Base-by-base conservation (phyloP, 495 filamentous ascomycete genomes). In the Neurospora intermedia region DNA sequence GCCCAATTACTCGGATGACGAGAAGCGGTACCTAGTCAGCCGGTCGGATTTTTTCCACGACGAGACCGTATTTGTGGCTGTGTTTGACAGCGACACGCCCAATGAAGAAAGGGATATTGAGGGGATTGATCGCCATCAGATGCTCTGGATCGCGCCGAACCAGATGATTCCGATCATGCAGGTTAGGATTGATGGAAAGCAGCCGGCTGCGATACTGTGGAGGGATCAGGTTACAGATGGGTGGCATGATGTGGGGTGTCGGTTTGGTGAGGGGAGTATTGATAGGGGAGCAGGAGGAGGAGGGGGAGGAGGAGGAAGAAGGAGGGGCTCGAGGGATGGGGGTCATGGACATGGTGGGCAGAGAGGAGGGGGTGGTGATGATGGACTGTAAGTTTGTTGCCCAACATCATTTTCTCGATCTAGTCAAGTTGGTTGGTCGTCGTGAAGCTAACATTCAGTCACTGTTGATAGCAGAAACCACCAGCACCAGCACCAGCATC, bases 141-240 rank as follows among this genome's bases (percentile, higher is more conserved):
- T 66, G 54, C 54, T 66, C 15, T 66, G 54, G 54, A 66, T 66
- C 1, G 54, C 54, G 6, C 54, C 54, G 2, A 66, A 66, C 1
- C 54, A 66, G 54, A 66, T 66, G 54, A 66, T 66, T 66, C 54
- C 54, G 1, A 66, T 66, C 15, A 35, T 66, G 54, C 54, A 66
- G 54, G 7, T 66, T 7, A 18, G 54, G 54, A 66, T 66, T 15
- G 54, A 66, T 66, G 54, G 54, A 13, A 42, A 31, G 15, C 42
- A 46, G 27, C 74, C 74, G 40, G 74, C 43, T 7, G 74, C 69
- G 10, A 72, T 75, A 39, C 43, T 75, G 7, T 74, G 69, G 42
- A 38, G 54, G 20, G 42, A 31, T 70, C 27, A 20, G 35, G 23
- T 15, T n/a, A 6, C 15, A 6, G 70, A 69, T 38, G 11, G 9